Evolutionary conservation across 176 grass and related monocot species (phyloP), one percentile per base, ranked within the genome.

Genomic region (Oryza meridionalis): DNA sequence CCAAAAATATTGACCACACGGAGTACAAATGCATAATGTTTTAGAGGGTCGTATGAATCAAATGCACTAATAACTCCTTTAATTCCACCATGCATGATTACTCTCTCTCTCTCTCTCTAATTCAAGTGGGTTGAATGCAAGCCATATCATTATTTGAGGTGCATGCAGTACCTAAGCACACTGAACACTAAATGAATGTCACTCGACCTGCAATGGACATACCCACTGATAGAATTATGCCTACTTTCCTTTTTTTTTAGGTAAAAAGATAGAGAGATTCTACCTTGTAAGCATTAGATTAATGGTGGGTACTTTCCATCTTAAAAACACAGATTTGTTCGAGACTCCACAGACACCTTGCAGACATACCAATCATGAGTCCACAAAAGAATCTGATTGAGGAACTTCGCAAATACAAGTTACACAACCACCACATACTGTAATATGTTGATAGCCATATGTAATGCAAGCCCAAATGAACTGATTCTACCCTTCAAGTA

Each of bases 261-360:
- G 2, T 31, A 31, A 31, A 31, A 31, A 31, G 29, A 2, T 31
- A 31, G 29, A 31, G 2, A 31, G 29, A 31, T 31, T 31, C 29
- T 31, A 31, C 29, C 2, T 31, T 31, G 29, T 31, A 31, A 31
- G 2, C 29, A 31, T 31, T 31, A 31, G 29, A 2, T 31, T 31
- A 31, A 31, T 31, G 29, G 29, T 31, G 29, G 29, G 29, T 67
- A 27, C 72, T 67, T 55, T 3, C 45, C 42, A 22, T 67, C n/a
- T 12, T 31, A 53, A 9, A 9, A 31, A 70, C 19, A 43, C 65
- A 15, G 2, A 4, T 17, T 50, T 43, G 37, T 72, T 47, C 73
- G 8, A 82, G 29, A 82, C 72, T 61, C 67, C 11, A 82, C n/a
- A 82, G 69, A 33, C 9, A 76, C 55, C 14, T 72, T 44, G 78